Evolutionary conservation across 139 green algal genomes (phyloP).

Genomic region (Marvania coccoides): DNA sequence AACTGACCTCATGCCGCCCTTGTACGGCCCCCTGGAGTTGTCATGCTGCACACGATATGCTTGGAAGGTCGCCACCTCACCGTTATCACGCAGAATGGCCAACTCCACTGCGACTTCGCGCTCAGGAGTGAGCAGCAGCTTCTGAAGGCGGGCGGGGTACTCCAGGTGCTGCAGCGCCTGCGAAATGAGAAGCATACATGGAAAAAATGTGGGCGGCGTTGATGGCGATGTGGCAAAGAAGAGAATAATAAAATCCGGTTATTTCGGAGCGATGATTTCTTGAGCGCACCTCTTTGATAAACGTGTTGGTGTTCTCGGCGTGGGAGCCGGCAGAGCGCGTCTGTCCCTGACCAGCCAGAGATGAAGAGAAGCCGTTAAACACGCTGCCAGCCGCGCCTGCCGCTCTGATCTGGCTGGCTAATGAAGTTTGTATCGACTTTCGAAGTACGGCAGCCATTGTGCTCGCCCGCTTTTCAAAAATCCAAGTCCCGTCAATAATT

Average conservation of each 20-base stretch:
- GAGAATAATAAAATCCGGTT: neutral
- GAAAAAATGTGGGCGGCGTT: neutral
- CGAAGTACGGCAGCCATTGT: no score
- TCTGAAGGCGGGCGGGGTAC: conserved; percentile 71
- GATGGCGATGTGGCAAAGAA: neutral
- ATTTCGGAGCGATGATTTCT: neutral
- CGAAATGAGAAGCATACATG: neutral
- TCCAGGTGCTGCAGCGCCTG: conserved; percentile 25
- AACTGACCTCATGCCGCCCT: conserved; percentile 78
- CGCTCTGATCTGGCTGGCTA: no score
- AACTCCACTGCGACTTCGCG: conserved; percentile 73
- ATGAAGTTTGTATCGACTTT: no score
- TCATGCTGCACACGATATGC: conserved; percentile 87
- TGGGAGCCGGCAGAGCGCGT: neutral
- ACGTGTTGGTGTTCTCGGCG: conserved; percentile 77
- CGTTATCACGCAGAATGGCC: conserved; percentile 62
- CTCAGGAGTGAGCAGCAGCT: conserved; percentile 67
- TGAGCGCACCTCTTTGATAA: conserved; percentile 55
- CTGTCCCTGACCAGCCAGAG: no score
- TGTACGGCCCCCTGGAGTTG: conserved; percentile 79
- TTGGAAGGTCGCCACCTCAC: conserved; percentile 63
- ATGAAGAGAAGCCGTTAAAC: no score
- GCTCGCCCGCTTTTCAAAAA: no score
- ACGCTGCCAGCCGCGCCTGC: no score
- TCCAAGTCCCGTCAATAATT: no score